Base-by-base conservation (phyloP, 2,329 filamentous ascomycete genomes). In the Knufia petricola region DNA sequence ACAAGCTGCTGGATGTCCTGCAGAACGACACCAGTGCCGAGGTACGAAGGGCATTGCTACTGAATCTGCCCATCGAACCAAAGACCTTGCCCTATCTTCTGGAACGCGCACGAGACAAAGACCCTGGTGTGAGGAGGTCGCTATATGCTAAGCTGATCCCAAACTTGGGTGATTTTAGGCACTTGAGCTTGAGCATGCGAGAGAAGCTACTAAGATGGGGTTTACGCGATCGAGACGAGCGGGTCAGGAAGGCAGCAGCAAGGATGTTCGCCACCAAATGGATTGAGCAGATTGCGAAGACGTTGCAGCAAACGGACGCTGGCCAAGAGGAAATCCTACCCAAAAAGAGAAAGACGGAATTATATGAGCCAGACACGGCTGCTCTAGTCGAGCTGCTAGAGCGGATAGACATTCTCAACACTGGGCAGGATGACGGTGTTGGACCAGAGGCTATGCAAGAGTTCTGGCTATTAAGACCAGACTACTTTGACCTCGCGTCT, bases 171-270 rank as follows among this genome's bases (percentile, higher is more conserved):
- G 92, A 98, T 66, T 98, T 98, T 67, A 80, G 92, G 47, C 87
- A 95, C 67, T 70, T 98, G 46, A 95, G 88, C 9, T 74, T 98
- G 20, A 87, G 85, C 1, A 94, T 96, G 82, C 77, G 92, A 61
- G 92, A 98, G 66, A 96, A 96, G 66, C 75, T 98, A 26, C 76
- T 98, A 23, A 80, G 92, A 32, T 98, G 92, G 92, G 92, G 92
- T 44, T 72, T 98, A 34, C 81, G 89, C 32, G 92, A 98, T 64
- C 80, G 92, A 65, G 92, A 98, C 57, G 90, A 96, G 57, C 87
- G 85, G 58, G 92, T 98, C 10, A 81, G 89, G 46, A 94, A 95
- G 64, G 90, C 90, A 7, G 86, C 92, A 2, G 87, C 85, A 6
- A 83, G 86, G 39, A 73, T 96, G 4, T 98, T 98, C 69, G 81